A percentile compares a stretch with the other conserved stretches of the same genome.
Conservation (phyloP, 106 monocot genomes). For the Dactylorhiza incarnata region DNA sequence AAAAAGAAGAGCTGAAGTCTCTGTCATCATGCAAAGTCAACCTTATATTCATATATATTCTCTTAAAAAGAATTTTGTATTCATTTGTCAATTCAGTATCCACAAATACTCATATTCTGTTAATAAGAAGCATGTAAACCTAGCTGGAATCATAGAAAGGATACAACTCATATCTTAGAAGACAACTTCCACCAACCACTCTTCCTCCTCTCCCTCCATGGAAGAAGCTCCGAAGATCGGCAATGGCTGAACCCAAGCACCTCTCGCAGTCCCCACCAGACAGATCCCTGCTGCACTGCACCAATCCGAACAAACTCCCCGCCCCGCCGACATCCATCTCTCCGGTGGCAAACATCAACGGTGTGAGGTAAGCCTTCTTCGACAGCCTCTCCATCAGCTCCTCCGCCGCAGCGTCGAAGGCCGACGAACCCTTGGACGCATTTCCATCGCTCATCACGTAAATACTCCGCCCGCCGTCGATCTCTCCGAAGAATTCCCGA, state of each 20-base stretch:
- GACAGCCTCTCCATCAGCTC: constrained; percentile 22
- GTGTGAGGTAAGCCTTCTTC: constrained; percentile 7
- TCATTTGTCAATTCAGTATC: too few relatives aligned
- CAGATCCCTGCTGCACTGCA: constrained; percentile 37
- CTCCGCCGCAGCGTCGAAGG: constrained; percentile 12
- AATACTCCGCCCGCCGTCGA: constrained; percentile 12
- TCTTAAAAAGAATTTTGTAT: too few relatives aligned
- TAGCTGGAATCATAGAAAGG: constrained; percentile 26
- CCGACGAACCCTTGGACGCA: background rate
- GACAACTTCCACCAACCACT: constrained; percentile 38
- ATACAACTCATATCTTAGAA: constrained; percentile 39
- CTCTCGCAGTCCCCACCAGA: constrained; percentile 18
- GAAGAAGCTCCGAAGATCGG: constrained; percentile 19
- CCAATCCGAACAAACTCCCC: constrained; percentile 29
- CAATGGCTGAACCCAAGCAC: constrained; percentile 29
- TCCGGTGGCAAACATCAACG: constrained; percentile 14
- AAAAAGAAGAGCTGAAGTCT: too few relatives aligned
- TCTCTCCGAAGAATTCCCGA: constrained; percentile 27
- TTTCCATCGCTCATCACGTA: background rate
- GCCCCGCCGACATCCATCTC: constrained; percentile 3
- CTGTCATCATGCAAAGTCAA: too few relatives aligned
- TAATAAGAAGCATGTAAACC: background rate
- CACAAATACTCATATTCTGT: too few relatives aligned
- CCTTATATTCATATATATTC: too few relatives aligned
- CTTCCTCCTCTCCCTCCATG: constrained; percentile 36